Base-by-base conservation (phyloP, 2,329 filamentous ascomycete species). In the Sphaerulina vaccinii region DNA sequence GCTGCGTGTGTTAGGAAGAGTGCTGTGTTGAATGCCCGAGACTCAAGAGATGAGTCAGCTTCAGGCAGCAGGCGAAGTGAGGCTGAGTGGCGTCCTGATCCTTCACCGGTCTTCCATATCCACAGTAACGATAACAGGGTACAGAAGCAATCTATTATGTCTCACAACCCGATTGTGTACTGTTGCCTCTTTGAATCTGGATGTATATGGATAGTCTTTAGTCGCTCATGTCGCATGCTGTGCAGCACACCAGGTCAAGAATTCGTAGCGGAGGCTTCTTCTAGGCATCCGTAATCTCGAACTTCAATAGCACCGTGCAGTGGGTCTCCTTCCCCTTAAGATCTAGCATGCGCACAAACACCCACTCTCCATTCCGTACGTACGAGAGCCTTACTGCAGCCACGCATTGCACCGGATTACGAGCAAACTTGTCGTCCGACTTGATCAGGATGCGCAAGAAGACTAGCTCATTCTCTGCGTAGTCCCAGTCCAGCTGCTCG, bases 371-470 rank as follows among this genome's bases (percentile, higher is more conserved):
- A 5, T 70, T 68, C 11, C 5, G 29, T 2, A 76, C 73, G 64
- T 86, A 86, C 51, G 75, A 56, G 22, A 87, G 60, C 37, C 84
- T 69, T n/a, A 87, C 76, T 0, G 83, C 79, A 0, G 79, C 74
- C 1, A 84, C 82, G 0, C 79, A 80, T 55, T 85, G 77, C 46
- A 83, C 78, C 0, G 83, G 82, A 58, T 87, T 87, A 38, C 71
- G 71, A 0, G 80, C 71, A 66, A 82, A 87, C 55, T 75, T 77
- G 53, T 84, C 81, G 53, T 87, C 84, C 57, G 79, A 83, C 73
- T 87, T 87, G 69, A 87, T 75, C 36, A 86, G 70, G 52, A 87
- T 74, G 0, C 84, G 74, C 58, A 87, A 57, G 60, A 87, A 87
- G 0, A 79, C 77, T 41, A 87, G 63, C 64, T 86, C 84, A 58